Conservation (phyloP, 805 yeast genomes). For the Suhomyces vadensis region DNA sequence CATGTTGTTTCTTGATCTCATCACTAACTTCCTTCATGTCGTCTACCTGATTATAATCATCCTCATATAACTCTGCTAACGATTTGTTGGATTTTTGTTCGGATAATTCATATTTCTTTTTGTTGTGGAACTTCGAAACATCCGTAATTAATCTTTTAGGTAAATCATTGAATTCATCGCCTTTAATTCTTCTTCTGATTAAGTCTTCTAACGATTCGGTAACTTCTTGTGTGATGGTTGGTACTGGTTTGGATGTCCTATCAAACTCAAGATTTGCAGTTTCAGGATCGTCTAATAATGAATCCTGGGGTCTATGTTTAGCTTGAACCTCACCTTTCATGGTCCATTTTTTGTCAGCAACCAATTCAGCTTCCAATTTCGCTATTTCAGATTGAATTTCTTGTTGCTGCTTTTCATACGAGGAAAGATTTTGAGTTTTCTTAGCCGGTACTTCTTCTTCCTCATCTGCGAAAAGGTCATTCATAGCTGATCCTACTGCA, state of each 20-base stretch:
- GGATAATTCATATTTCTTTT: constrained; percentile 62
- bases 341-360: constrained; percentile 91
- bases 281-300: constrained; percentile 67
- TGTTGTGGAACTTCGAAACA: constrained; percentile 54
- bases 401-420: constrained; percentile 81
- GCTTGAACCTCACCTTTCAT: constrained; percentile 90
- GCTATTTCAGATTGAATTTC: constrained; percentile 76
- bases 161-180: constrained; percentile 78
- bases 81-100: constrained; percentile 86
- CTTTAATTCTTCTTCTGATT: constrained; percentile 77
- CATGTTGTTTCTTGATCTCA: constrained; percentile 69
- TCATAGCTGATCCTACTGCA: constrained; percentile 61
- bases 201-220: constrained; percentile 87
- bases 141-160: constrained; percentile 71
- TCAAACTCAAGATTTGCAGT: constrained; percentile 75
- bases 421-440: constrained; percentile 48
- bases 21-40: constrained; percentile 53
- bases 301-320: constrained; percentile 78
- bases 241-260: constrained; percentile 92
- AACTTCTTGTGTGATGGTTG: constrained; percentile 85
- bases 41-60: constrained; percentile 60
- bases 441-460: constrained; percentile 15
- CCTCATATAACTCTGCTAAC: constrained; percentile 89
- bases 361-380: constrained; percentile 78
- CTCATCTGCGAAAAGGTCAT: constrained; percentile 56